phyloP scores from a whole-genome alignment of 768 basidiomycete genomes.

The Thelephora aurantiotincta region DNA sequence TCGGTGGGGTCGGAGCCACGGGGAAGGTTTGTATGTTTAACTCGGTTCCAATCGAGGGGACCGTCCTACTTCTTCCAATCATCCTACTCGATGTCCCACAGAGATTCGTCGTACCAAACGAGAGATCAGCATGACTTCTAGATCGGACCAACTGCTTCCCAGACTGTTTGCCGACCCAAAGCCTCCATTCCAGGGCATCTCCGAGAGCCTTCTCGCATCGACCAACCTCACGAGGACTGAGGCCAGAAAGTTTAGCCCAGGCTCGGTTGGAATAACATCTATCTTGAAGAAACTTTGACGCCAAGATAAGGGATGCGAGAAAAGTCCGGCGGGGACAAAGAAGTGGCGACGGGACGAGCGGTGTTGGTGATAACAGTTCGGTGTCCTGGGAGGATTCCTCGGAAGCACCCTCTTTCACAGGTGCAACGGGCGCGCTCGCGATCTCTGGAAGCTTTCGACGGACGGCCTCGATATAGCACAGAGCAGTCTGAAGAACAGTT shows the following conservation, averaged over 20 bases:
- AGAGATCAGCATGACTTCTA: not conserved
- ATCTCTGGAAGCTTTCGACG: slow-evolving; percentile 56
- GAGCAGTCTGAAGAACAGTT: slow-evolving; percentile 71
- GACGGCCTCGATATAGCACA: slow-evolving; percentile 82
- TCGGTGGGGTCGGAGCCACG: not conserved
- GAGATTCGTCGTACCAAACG: not conserved
- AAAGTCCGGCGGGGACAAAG: slow-evolving; percentile 84
- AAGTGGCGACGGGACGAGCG: slow-evolving; percentile 59
- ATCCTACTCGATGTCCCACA: not conserved
- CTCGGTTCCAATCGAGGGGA: not conserved
- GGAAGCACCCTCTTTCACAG: slow-evolving; percentile 22
- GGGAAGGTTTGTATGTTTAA: not conserved
- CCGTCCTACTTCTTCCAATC: not conserved
- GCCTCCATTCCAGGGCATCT: slow-evolving; percentile 77
- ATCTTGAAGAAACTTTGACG: slow-evolving; percentile 88
- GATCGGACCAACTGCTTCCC: slow-evolving; percentile 1
- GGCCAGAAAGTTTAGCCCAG: slow-evolving; percentile 89
- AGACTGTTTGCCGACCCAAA: slow-evolving; percentile 75
- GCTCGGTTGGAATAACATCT: slow-evolving; percentile 88
- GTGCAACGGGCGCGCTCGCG: slow-evolving; percentile 31
- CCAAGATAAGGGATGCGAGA: slow-evolving; percentile 76
- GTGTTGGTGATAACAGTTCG: slow-evolving; percentile 7
- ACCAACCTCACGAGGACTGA: slow-evolving; percentile 75
- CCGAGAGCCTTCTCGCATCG: slow-evolving; percentile 82
- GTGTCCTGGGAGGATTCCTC: slow-evolving; percentile 14